Percentiles rank a stretch among this genome's conserved stretches.
Evolutionary conservation across 1,284 basidiomycete species (phyloP).

Genomic region (Rhodotorula sp.): DNA sequence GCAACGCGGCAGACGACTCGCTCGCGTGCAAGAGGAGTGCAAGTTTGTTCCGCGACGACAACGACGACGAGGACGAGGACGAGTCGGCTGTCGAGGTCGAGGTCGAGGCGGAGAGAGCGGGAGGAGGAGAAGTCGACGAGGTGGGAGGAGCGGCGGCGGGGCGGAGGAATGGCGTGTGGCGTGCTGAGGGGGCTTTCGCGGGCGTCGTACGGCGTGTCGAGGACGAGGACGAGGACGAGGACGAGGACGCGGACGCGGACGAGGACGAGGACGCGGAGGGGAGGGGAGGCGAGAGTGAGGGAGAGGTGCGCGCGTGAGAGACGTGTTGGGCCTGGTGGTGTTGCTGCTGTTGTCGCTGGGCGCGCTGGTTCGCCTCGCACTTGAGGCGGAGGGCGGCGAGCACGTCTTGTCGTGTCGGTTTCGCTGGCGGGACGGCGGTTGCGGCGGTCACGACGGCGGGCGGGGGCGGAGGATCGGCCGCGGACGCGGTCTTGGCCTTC

Average conservation of each 20-base stretch:
- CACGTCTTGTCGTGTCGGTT: constrained; percentile 27
- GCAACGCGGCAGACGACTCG: background rate
- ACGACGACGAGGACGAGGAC: no score
- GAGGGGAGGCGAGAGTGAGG: background rate
- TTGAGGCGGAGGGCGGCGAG: constrained; percentile 32
- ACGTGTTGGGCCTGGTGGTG: no score
- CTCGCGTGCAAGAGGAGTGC: constrained; percentile 17
- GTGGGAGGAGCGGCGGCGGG: background rate
- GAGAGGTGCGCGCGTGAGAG: constrained; percentile 1
- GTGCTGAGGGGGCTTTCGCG: background rate
- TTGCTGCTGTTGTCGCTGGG: background rate
- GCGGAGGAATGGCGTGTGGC: constrained; percentile 17
- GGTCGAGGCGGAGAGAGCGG: background rate
- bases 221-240: no score
- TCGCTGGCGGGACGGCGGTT: background rate
- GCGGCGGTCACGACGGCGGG: no score
- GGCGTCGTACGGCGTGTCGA: constrained; percentile 1
- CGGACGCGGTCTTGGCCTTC: constrained; percentile 2
- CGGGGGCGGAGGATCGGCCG: background rate
- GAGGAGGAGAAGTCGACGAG: background rate
- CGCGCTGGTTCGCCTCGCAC: constrained; percentile 31
- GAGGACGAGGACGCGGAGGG: background rate
- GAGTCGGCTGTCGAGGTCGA: no score
- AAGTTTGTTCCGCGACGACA: constrained; percentile 12
- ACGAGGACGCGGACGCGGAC: no score